These are phyloP conservation scores for Phoenix roebelenii DNA, from an alignment of 176 grass and related monocot genomes.

Conservation along the genomic window DNA sequence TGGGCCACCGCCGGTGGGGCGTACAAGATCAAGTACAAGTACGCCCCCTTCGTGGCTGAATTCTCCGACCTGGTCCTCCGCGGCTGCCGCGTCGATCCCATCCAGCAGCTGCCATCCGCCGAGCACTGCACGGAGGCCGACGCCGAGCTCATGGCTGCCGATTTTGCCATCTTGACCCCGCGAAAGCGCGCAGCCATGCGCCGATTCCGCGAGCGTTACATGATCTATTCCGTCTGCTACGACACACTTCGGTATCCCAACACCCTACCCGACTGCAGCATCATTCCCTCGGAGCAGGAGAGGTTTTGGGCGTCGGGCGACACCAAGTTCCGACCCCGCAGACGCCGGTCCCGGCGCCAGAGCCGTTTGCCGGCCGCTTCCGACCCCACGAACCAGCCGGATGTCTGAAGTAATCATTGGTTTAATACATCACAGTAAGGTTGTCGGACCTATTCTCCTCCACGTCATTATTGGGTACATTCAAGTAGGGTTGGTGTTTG, in stretches of 20 bases:
- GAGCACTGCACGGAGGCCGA: background rate
- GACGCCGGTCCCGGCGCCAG: background rate
- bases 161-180: constrained; percentile 11
- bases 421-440: too few relatives aligned
- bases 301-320: constrained; percentile 2
- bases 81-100: constrained; percentile 13
- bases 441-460: too few relatives aligned
- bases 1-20: constrained; percentile 16
- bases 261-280: constrained; percentile 12
- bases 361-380: background rate
- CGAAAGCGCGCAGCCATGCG: constrained; percentile 16
- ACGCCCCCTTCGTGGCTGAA: constrained; percentile 11
- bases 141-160: background rate
- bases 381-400: too few relatives aligned
- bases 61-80: constrained; percentile 18
- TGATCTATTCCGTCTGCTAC: constrained; percentile 20
- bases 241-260: constrained; percentile 6
- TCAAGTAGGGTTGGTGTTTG: too few relatives aligned
- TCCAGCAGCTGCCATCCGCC: constrained; percentile 7
- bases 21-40: constrained; percentile 22
- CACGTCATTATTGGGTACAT: too few relatives aligned
- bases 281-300: constrained; percentile 14
- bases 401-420: too few relatives aligned
- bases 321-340: background rate
- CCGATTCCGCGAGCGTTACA: constrained; percentile 11